Percentiles rank a stretch among this genome's conserved stretches.
Evolutionary conservation across 192 early-diverging fungal genomes (phyloP).

Genomic region (Gaertneriomyces sp.): DNA sequence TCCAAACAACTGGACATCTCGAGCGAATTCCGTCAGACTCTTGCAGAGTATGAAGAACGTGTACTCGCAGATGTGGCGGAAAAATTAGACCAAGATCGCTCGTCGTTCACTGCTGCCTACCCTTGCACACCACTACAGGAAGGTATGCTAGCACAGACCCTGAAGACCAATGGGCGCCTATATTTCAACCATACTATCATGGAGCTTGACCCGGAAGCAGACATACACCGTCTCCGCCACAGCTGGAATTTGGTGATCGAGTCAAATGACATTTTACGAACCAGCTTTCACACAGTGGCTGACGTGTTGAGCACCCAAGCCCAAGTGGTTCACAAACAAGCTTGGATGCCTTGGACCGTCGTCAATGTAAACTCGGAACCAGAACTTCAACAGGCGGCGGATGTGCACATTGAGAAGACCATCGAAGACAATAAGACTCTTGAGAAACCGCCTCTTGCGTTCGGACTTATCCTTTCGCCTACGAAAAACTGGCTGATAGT

Average conservation of each 20-base stretch:
- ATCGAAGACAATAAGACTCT: neutral
- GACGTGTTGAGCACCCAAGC: neutral
- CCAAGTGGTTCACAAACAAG: conserved; percentile 10
- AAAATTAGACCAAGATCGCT: neutral
- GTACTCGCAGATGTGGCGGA: neutral
- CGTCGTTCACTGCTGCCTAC: neutral
- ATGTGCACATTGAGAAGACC: neutral
- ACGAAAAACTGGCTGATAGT: conserved; percentile 11
- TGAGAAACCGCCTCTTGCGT: neutral
- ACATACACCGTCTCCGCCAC: neutral
- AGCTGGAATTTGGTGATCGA: conserved; percentile 7
- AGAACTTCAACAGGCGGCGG: neutral
- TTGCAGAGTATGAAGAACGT: neutral
- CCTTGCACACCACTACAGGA: conserved; percentile 30
- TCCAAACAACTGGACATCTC: neutral
- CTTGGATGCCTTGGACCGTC: conserved; percentile 1
- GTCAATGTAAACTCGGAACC: neutral
- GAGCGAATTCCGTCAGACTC: neutral
- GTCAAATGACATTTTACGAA: conserved; percentile 18
- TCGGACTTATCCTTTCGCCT: neutral
- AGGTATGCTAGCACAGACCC: conserved; percentile 21
- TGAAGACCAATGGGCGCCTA: neutral
- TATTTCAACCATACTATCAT: conserved; percentile 15
- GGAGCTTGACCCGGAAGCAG: neutral
- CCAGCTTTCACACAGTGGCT: conserved; percentile 6